phyloP scores from a whole-genome alignment of 2,329 filamentous ascomycete genomes.

The Fusarium sp. region DNA sequence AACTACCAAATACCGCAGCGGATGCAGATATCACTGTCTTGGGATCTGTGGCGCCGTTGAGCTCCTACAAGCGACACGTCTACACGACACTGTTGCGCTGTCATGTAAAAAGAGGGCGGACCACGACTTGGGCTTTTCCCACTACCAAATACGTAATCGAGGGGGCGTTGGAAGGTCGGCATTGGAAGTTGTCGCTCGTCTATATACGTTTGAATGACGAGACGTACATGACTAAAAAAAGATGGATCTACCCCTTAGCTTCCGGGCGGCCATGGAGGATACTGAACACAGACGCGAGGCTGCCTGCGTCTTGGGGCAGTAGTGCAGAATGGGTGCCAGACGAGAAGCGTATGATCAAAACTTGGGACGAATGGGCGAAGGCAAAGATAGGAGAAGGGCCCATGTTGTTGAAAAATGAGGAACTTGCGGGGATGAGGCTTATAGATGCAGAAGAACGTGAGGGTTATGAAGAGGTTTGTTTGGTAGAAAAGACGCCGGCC shows the following conservation, averaged over 20 bases:
- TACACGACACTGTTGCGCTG: not conserved
- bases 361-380: not conserved
- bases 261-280: not conserved
- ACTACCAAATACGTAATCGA: not conserved
- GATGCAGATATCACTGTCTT: not conserved
- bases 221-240: not conserved
- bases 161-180: not conserved
- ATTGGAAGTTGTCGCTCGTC: not conserved
- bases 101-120: not conserved
- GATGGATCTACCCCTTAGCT: not conserved
- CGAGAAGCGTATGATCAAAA: not conserved
- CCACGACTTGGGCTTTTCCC: not conserved
- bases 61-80: not conserved
- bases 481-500: not conserved
- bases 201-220: not conserved
- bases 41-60: not conserved
- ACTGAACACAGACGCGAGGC: not conserved
- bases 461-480: not conserved
- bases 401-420: not conserved
- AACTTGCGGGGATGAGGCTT: not conserved
- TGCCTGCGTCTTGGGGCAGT: not conserved
- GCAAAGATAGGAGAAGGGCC: rapidly evolving
- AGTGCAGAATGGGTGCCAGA: not conserved
- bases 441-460: not conserved
- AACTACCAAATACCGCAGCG: not conserved